A percentile compares a stretch with the other conserved stretches of the same genome.
These are phyloP conservation scores for Cytospora piceae DNA, from an alignment of 2,329 filamentous ascomycete species.

Conservation along the genomic window DNA sequence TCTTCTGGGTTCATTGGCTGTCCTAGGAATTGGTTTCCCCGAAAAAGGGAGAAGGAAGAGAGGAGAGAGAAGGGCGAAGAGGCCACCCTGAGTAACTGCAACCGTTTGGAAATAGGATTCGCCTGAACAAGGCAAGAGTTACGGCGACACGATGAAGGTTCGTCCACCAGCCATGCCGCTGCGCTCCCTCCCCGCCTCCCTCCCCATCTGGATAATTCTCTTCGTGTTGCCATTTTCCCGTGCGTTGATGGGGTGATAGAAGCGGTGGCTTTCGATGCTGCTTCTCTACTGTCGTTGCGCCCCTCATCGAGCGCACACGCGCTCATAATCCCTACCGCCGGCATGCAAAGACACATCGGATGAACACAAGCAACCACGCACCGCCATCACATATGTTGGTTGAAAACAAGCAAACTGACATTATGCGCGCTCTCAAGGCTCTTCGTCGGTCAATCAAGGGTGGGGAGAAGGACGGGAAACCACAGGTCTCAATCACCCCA, in stretches of 20 bases:
- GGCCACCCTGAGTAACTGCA: constrained; percentile 19
- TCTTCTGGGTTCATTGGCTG: constrained; percentile 19
- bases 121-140: constrained; percentile 12
- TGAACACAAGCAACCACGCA: constrained; percentile 5
- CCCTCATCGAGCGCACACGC: not conserved
- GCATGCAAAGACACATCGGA: constrained; percentile 20
- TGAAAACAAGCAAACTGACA: constrained; percentile 42
- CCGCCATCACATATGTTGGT: constrained; percentile 19
- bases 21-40: constrained; percentile 7
- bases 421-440: constrained; percentile 61
- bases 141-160: constrained; percentile 27
- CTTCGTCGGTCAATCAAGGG: constrained; percentile 89
- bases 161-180: constrained; percentile 16
- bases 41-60: not conserved
- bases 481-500: constrained; percentile 76
- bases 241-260: not conserved
- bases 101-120: constrained; percentile 14
- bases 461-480: constrained; percentile 72
- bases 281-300: not conserved
- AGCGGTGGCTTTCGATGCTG: not conserved
- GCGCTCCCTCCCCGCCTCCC: not conserved
- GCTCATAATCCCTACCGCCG: not conserved
- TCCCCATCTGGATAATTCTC: not conserved
- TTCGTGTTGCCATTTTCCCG: not conserved
- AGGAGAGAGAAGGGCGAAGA: constrained; percentile 11